Evolutionary conservation across 2,329 filamentous ascomycete genomes (phyloP).

Genomic region (Hirsutella minnesotensis): DNA sequence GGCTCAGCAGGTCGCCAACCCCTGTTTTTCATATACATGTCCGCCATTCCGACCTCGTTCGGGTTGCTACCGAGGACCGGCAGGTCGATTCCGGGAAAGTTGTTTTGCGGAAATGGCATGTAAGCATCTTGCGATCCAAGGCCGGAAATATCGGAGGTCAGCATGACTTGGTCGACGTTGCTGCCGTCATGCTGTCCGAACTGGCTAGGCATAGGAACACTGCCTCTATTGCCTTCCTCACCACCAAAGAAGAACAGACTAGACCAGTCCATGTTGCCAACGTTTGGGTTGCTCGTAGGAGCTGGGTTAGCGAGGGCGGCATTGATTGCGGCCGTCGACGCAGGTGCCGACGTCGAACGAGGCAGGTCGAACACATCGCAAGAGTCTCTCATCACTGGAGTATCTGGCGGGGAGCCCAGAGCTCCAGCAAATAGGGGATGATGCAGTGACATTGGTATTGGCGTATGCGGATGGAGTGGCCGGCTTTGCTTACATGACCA

Average conservation of each 20-base stretch:
- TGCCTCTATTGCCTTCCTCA: not conserved
- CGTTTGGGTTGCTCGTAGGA: not conserved
- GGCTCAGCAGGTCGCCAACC: conserved; percentile 28
- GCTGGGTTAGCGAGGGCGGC: not conserved
- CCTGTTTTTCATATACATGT: conserved; percentile 27
- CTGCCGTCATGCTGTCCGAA: not conserved
- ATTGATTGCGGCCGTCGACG: not conserved
- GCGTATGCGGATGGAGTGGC: not conserved
- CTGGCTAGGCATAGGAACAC: not conserved
- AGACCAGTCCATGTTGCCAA: conserved; percentile 5
- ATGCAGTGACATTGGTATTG: conserved; percentile 4
- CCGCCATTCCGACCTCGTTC: conserved; percentile 16
- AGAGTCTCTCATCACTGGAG: not conserved
- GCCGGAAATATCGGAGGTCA: not conserved
- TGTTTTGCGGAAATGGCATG: not conserved
- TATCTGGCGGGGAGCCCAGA: conserved; percentile 1
- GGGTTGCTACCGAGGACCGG: conserved; percentile 1
- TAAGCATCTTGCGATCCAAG: conserved; percentile 1
- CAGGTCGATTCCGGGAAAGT: not conserved
- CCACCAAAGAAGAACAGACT: conserved; percentile 4
- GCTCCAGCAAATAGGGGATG: conserved; percentile 2
- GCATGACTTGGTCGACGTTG: not conserved
- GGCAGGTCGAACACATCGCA: not conserved
- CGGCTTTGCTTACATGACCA: conserved; percentile 1
- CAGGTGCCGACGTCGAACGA: not conserved